Conservation (phyloP, 75 land plant species). For the Sequoia sempervirens region DNA sequence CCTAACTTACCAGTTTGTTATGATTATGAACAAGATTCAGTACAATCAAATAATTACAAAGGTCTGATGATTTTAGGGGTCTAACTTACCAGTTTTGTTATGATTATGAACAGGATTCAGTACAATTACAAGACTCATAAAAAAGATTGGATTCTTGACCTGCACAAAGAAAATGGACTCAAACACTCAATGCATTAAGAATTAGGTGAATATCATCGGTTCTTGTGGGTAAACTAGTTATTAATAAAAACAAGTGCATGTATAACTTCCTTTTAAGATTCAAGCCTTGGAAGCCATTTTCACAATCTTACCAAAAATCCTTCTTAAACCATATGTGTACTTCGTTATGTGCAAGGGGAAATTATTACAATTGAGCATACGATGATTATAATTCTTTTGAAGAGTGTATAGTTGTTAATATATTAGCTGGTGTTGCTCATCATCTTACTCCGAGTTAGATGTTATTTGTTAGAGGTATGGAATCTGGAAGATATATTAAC, state of each 20-base stretch:
- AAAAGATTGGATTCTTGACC: background rate
- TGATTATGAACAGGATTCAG: background rate
- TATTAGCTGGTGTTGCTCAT: too few relatives aligned
- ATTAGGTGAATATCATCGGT: background rate
- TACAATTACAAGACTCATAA: background rate
- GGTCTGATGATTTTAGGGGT: background rate
- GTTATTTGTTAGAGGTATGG: background rate
- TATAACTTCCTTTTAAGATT: background rate
- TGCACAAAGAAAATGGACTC: background rate
- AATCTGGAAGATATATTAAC: background rate
- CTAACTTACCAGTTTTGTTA: background rate
- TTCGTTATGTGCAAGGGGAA: background rate
- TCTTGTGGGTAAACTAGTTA: background rate
- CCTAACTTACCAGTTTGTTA: too few relatives aligned
- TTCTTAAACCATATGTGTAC: background rate
- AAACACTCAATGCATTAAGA: background rate
- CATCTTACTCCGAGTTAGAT: background rate
- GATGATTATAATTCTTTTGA: background rate
- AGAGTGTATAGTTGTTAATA: background rate
- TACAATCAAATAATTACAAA: too few relatives aligned
- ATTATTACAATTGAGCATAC: background rate
- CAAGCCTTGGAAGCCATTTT: background rate
- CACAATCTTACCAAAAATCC: background rate
- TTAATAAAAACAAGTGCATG: background rate
- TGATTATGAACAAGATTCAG: too few relatives aligned